Conservation (phyloP, 164 flowering plant genomes). For the Liquidambar formosana region DNA sequence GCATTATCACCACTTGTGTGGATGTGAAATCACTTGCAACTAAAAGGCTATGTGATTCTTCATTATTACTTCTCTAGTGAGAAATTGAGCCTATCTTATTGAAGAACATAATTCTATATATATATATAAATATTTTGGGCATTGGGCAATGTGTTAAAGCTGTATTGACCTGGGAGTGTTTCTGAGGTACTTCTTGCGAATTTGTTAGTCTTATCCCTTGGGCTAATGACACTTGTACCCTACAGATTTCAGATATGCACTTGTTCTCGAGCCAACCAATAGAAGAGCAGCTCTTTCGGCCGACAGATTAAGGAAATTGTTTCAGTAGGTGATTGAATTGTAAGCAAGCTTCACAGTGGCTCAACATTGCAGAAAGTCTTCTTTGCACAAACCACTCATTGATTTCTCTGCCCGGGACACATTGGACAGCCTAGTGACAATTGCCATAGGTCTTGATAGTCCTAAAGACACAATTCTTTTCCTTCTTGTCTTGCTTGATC, state of each 20-base stretch:
- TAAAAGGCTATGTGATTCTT: neutral
- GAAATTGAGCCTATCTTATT: too few relatives aligned
- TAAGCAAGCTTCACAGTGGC: conserved; percentile 2
- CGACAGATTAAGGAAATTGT: conserved; percentile 67
- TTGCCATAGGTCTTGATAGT: neutral
- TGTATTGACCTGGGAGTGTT: too few relatives aligned
- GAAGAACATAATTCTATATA: too few relatives aligned
- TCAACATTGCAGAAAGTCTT: neutral
- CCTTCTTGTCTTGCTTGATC: neutral
- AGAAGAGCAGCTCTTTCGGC: conserved; percentile 75
- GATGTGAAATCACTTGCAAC: too few relatives aligned
- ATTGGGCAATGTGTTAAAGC: too few relatives aligned
- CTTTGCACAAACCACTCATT: neutral
- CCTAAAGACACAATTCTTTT: neutral
- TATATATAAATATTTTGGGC: too few relatives aligned
- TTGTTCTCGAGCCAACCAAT: conserved; percentile 92
- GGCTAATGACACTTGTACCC: neutral
- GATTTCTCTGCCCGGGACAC: neutral
- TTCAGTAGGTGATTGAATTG: conserved; percentile 33
- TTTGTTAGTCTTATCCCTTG: neutral
- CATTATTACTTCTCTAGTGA: neutral
- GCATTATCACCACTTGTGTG: neutral
- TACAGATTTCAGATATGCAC: conserved; percentile 87
- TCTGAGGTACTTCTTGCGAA: neutral
- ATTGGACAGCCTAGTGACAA: neutral